phyloP scores from a whole-genome alignment of 805 yeast genomes.

The Wickerhamiella azymoides region DNA sequence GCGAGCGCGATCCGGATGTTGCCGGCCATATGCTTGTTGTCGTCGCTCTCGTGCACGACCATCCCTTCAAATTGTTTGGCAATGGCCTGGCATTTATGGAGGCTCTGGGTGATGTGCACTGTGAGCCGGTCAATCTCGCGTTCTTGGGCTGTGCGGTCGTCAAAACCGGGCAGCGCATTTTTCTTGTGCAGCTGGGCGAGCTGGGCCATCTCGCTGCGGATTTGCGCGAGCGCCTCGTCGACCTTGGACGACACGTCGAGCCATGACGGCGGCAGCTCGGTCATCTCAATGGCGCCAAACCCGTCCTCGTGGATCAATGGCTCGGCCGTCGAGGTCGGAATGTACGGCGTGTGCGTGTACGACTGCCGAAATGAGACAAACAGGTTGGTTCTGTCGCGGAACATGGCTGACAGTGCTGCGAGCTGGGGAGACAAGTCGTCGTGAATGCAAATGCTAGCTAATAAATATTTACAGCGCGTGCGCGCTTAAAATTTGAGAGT shows the following conservation, averaged over 20 bases:
- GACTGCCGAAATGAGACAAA: constrained; percentile 81
- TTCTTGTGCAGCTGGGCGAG: constrained; percentile 63
- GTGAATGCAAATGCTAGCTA: not conserved
- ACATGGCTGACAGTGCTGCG: constrained; percentile 31
- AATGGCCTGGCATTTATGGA: constrained; percentile 65
- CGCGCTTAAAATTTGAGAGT: no score
- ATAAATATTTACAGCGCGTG: no score
- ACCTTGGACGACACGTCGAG: constrained; percentile 60
- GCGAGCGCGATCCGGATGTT: constrained; percentile 82
- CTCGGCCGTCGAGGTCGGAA: constrained; percentile 38
- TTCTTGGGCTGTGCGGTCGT: constrained; percentile 66
- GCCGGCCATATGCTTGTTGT: constrained; percentile 52
- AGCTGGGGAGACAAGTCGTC: no score
- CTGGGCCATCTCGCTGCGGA: constrained; percentile 41
- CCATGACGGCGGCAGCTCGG: constrained; percentile 62
- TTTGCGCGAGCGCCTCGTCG: constrained; percentile 43
- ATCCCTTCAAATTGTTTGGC: constrained; percentile 51
- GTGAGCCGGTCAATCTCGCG: constrained; percentile 66
- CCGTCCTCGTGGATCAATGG: constrained; percentile 35
- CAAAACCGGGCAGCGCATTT: constrained; percentile 75
- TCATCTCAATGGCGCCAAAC: constrained; percentile 39
- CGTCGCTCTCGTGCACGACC: constrained; percentile 25
- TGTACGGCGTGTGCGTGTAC: constrained; percentile 48
- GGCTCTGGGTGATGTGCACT: constrained; percentile 53
- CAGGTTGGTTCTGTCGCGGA: constrained; percentile 87